Evolutionary conservation across 2,329 filamentous ascomycete genomes (phyloP).

Genomic region (Fusarium virguliforme): DNA sequence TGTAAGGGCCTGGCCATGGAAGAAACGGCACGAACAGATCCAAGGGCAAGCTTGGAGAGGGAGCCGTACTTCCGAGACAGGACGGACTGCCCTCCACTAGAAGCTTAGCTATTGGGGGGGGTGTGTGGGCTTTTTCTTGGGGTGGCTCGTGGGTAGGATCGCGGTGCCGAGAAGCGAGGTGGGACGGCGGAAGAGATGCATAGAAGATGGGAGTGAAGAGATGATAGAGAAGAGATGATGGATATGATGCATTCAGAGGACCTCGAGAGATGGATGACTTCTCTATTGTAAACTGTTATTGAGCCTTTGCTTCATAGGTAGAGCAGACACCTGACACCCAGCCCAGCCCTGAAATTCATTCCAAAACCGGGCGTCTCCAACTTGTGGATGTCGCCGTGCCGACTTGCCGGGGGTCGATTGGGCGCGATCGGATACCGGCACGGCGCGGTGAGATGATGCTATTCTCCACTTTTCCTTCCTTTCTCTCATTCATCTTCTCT

Average conservation of each 20-base stretch:
- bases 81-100: slow-evolving; percentile 38
- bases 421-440: slow-evolving; percentile 52
- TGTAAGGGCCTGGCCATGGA: slow-evolving; percentile 6
- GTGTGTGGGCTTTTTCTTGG: slow-evolving; percentile 4
- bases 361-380: slow-evolving; percentile 41
- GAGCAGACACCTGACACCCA: neutral
- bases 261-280: no score
- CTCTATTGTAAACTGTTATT: neutral
- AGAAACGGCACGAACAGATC: slow-evolving; percentile 26
- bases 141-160: slow-evolving; percentile 25
- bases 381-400: slow-evolving; percentile 50
- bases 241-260: neutral
- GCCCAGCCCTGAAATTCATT: slow-evolving; percentile 5
- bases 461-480: slow-evolving; percentile 41
- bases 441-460: slow-evolving; percentile 53
- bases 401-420: slow-evolving; percentile 53
- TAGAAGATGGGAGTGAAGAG: neutral
- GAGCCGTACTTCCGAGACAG: slow-evolving; percentile 53
- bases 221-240: neutral
- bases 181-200: neutral
- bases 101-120: slow-evolving; percentile 20
- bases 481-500: neutral
- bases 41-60: slow-evolving; percentile 20
- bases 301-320: neutral
- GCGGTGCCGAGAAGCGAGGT: slow-evolving; percentile 40